Base-by-base conservation (phyloP, 2,329 filamentous ascomycete species). In the Beauveria australis region DNA sequence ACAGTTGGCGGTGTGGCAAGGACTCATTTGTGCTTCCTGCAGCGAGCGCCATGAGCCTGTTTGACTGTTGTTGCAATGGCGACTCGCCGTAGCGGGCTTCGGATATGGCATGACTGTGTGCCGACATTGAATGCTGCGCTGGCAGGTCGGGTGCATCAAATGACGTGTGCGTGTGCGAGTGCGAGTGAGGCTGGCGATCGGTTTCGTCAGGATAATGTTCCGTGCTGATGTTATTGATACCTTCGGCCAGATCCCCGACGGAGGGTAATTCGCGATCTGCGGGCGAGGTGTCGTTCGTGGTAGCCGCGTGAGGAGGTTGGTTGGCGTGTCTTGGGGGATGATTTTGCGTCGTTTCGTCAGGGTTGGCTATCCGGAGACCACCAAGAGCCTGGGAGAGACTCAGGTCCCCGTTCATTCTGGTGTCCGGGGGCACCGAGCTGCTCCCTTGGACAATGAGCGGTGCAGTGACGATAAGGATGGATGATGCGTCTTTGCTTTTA, bases 331-430 rank as follows among this genome's bases (percentile, higher is more conserved):
- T 33, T 40, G 43, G 63, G 63, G 60, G 65, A 58, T 61, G 67
- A 64, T 64, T 68, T 71, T 64, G 71, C 64, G 58, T 75, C 74
- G 84, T 81, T 76, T 94, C 86, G 77, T 97, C 92, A 60, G 93
- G 93, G 75, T 97, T 99, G 69, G 94, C 93, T 74, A 99, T 97
- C 74, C 93, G 91, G 75, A 99, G 81, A 70, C 93, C 93, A 71
- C 94, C 94, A 70, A 97, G 83, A 71, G 91, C 91, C 78, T 92
- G 89, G 71, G 92, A 94, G 67, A 97, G 85, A 76, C 90, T 96
- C 73, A 96, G 79, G 79, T 96, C 92, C 75, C 90, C 91, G 78
- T 92, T 91, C 92, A 97, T 97, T 74, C 72, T 81, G 69, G 63
- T 66, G 64, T 64, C 65, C 56, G 59, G 60, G 59, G 47, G 58